Evolutionary conservation across 2,329 filamentous ascomycete species (phyloP).

Genomic region (Colletotrichum falcatum): DNA sequence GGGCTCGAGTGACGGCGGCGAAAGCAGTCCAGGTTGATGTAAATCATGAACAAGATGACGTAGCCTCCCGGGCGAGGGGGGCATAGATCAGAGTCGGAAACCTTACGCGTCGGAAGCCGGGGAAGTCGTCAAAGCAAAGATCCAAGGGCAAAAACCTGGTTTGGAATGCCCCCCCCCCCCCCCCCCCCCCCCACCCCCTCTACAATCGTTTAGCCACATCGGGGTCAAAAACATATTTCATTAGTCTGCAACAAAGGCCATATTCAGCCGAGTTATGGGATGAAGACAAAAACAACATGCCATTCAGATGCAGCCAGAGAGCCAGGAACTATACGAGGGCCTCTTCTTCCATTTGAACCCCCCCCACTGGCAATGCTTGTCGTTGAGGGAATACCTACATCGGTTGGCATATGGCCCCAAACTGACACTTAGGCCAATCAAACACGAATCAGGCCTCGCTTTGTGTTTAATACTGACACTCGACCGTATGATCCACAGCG

Average conservation of each 20-base stretch:
- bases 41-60: background rate
- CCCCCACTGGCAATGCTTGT: background rate
- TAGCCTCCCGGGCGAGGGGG: too few relatives aligned
- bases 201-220: too few relatives aligned
- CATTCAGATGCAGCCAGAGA: background rate
- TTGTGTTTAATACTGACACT: background rate
- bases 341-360: background rate
- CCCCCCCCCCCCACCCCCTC: too few relatives aligned
- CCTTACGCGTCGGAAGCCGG: background rate
- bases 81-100: background rate
- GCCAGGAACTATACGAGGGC: background rate
- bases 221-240: background rate
- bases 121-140: background rate
- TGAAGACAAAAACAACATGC: too few relatives aligned
- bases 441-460: background rate
- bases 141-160: background rate
- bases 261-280: too few relatives aligned
- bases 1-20: accelerated
- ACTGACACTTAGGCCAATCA: background rate
- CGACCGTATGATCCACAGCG: background rate
- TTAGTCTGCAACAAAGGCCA: too few relatives aligned
- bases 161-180: background rate
- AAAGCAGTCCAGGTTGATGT: too few relatives aligned
- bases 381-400: background rate
- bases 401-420: background rate